These are phyloP conservation scores for Argentina anserina DNA, from an alignment of 306 rosid genomes.

Conservation along the genomic window DNA sequence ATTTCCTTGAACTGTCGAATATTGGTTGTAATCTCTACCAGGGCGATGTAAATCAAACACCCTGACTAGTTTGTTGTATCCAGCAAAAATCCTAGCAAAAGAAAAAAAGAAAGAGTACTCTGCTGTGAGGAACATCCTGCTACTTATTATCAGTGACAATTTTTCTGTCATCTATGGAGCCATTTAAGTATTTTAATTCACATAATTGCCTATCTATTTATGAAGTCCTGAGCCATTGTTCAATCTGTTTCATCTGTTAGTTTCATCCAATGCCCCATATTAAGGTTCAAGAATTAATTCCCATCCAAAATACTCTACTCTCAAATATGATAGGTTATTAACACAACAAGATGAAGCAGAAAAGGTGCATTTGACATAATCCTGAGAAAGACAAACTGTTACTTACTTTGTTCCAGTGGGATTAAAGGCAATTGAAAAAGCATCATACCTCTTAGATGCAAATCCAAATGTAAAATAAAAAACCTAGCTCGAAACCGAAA, in stretches of 20 bases:
- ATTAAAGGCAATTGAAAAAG: slow-evolving; percentile 87
- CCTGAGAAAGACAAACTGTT: not conserved
- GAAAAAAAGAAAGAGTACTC: slow-evolving; percentile 20
- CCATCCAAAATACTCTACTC: not conserved
- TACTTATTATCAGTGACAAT: not conserved
- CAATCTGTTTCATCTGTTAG: not conserved
- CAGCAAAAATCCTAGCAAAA: slow-evolving; percentile 77
- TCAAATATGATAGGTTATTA: not conserved
- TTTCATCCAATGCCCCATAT: not conserved
- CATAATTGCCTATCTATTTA: not conserved
- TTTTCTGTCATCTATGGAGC: not conserved
- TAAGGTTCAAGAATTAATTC: not conserved
- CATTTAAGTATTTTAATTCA: not conserved
- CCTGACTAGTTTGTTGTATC: slow-evolving; percentile 88
- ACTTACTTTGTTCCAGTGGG: slow-evolving; percentile 85
- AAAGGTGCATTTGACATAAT: not conserved
- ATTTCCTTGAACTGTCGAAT: slow-evolving; percentile 72
- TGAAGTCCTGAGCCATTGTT: not conserved
- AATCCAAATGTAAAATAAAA: not conserved
- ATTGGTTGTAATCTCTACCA: slow-evolving; percentile 74
- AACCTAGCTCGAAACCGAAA: not conserved
- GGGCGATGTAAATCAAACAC: slow-evolving; percentile 95
- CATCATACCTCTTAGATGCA: slow-evolving; percentile 18
- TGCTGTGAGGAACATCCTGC: not conserved
- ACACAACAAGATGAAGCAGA: slow-evolving; percentile 3